Base-by-base conservation (phyloP, 1,284 basidiomycete genomes). In the Tylopilus sp. region DNA sequence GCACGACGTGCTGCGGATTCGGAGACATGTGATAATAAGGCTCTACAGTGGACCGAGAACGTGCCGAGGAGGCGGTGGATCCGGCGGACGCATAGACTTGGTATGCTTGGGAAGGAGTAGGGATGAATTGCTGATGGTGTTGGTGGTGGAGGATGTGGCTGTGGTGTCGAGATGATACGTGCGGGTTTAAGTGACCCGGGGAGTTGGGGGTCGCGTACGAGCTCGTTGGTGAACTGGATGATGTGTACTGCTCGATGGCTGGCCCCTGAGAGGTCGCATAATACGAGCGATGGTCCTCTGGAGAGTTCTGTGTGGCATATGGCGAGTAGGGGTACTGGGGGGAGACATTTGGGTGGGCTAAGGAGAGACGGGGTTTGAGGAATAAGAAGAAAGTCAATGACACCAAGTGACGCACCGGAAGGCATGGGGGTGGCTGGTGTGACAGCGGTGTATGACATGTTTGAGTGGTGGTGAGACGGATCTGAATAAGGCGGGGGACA, bases 91-190 rank as follows among this genome's bases (percentile, higher is more conserved):
- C 67, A 57, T 74, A 76, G 33, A 63, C 59, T 37, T 72, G 66
- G 33, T 69, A 73, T 18, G 77, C 62, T 46, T 80, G 74, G 6
- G 76, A 76, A 8, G 77, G 78, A 2, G 77, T 79, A n/a, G 78
- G 75, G 37, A 79, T 76, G 55, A 79, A 80, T 16, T 71, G 70
- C 21, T 54, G 70, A 41, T 71, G 70, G 18, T 55, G 70, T 42
- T n/a, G 31, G n/a, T 35, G 59, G 21, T 46, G 58, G 18, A 57
- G 1, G 21, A 48, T 46, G 46, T 50, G 64, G 50, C 55, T 58
- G 61, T 52, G 69, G 65, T 55, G 69, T 63, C 41, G 66, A 52
- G 38, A 61, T 44, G 38, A 61, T 44, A 52, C 54, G 37, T 66
- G 60, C 1, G 67, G 55, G 52, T 59, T 64, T n/a, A 67, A 43